Evolutionary conservation across 2,329 filamentous ascomycete genomes (phyloP).

Genomic region (Penicillium sp.): DNA sequence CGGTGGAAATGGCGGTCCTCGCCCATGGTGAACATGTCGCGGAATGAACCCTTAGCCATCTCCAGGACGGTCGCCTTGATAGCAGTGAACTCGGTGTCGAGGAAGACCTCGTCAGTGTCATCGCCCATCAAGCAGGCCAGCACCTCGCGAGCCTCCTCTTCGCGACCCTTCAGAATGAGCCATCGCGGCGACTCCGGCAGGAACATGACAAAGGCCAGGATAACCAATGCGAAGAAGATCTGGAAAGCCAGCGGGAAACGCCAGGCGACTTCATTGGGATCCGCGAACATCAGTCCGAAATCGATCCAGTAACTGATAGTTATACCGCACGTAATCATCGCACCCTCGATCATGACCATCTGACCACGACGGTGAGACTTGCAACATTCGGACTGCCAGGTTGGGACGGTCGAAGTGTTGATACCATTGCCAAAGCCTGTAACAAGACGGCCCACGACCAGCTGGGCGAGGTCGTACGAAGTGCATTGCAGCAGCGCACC

Average conservation of each 20-base stretch:
- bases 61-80: conserved; percentile 58
- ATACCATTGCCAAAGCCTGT: conserved; percentile 53
- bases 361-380: conserved; percentile 54
- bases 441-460: conserved; percentile 53
- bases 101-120: conserved; percentile 46
- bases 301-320: conserved; percentile 56
- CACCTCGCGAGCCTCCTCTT: conserved; percentile 54
- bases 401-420: conserved; percentile 52
- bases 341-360: conserved; percentile 56
- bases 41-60: conserved; percentile 53
- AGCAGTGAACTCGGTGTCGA: conserved; percentile 52
- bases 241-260: conserved; percentile 61
- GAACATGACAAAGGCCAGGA: conserved; percentile 50
- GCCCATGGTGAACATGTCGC: conserved; percentile 59
- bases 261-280: conserved; percentile 52
- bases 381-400: conserved; percentile 53
- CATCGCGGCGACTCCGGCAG: conserved; percentile 62
- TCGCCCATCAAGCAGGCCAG: conserved; percentile 51
- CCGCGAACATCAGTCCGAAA: conserved; percentile 56
- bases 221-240: conserved; percentile 57
- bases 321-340: conserved; percentile 54
- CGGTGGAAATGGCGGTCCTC: conserved; percentile 57
- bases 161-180: conserved; percentile 58
- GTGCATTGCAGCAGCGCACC: conserved; percentile 50
- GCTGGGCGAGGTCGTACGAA: conserved; percentile 47